Conservation (phyloP, 1,284 basidiomycete species). For the Cronartium ribicola region DNA sequence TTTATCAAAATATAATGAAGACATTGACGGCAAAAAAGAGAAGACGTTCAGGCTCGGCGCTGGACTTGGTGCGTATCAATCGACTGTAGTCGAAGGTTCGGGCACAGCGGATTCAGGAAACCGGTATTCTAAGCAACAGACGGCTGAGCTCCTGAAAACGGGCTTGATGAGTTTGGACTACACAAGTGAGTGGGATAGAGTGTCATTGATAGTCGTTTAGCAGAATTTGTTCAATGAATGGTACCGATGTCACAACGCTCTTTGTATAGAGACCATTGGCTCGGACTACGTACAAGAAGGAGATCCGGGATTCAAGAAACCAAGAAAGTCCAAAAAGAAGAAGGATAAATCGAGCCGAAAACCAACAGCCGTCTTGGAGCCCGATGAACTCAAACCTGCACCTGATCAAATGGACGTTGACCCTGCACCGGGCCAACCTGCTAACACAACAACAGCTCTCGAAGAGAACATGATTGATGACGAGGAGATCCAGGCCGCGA, state of each 20-base stretch:
- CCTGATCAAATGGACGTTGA: slow-evolving; percentile 29
- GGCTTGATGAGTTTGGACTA: slow-evolving; percentile 84
- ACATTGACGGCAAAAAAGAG: slow-evolving; percentile 62
- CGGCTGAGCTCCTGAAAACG: slow-evolving; percentile 65
- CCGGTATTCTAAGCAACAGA: slow-evolving; percentile 57
- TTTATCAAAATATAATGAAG: slow-evolving; percentile 90
- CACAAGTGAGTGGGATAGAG: slow-evolving; percentile 61
- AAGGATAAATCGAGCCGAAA: slow-evolving; percentile 24
- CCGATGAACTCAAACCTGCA: not conserved
- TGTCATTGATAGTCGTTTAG: slow-evolving; percentile 4
- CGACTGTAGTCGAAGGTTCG: not conserved
- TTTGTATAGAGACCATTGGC: slow-evolving; percentile 18
- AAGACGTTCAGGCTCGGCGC: slow-evolving; percentile 43
- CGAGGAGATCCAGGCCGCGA: slow-evolving; percentile 90
- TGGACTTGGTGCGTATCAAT: slow-evolving; percentile 45
- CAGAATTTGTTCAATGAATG: not conserved
- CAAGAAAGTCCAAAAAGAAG: slow-evolving; percentile 8
- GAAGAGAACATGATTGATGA: slow-evolving; percentile 93
- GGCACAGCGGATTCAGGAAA: not conserved
- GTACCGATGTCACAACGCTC: not conserved
- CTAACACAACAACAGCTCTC: slow-evolving; percentile 53
- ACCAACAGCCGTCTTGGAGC: not conserved
- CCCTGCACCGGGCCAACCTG: not conserved
- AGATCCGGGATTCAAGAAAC: slow-evolving; percentile 35
- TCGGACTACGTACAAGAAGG: slow-evolving; percentile 38